A percentile compares a stretch with the other conserved stretches of the same genome.
Conservation (phyloP, 2,329 filamentous ascomycete species). For the Pezicula carpinea region DNA sequence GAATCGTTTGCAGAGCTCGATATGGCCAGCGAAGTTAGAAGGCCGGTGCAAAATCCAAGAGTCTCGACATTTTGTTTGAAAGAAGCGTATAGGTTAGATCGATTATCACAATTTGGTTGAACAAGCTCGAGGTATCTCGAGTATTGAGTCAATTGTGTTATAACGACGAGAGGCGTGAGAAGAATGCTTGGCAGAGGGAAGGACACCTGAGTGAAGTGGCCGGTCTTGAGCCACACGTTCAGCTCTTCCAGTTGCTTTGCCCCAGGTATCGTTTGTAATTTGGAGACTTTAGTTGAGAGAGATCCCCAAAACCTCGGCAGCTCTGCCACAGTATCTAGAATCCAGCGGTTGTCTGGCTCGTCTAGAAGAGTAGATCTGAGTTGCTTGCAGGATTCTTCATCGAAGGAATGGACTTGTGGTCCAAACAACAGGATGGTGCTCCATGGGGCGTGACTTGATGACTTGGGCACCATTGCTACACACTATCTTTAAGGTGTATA, state of each 20-base stretch:
- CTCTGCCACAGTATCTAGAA: conserved; percentile 13
- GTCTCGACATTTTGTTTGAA: conserved; percentile 13
- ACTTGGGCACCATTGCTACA: no score
- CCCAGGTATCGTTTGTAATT: conserved; percentile 10
- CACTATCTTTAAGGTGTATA: no score
- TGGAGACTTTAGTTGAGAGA: conserved; percentile 11
- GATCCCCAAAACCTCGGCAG: conserved; percentile 14
- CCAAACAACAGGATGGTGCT: conserved; percentile 1
- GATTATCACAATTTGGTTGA: background rate
- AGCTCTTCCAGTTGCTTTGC: conserved; percentile 9
- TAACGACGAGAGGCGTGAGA: conserved; percentile 33
- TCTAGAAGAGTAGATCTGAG: background rate
- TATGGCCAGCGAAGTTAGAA: conserved; percentile 34
- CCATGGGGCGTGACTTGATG: no score
- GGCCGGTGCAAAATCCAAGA: conserved; percentile 36
- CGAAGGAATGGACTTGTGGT: conserved; percentile 1
- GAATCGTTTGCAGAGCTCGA: conserved; percentile 22
- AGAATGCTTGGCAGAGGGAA: conserved; percentile 27
- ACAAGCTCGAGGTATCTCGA: conserved; percentile 23
- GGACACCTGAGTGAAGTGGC: conserved; percentile 4
- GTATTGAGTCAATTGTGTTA: conserved; percentile 34
- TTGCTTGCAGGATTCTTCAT: background rate
- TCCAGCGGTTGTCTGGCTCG: conserved; percentile 7
- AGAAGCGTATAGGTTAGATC: background rate
- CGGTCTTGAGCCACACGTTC: conserved; percentile 13